Conservation (phyloP, 495 filamentous ascomycete species). For the Penicillium ucsense region DNA sequence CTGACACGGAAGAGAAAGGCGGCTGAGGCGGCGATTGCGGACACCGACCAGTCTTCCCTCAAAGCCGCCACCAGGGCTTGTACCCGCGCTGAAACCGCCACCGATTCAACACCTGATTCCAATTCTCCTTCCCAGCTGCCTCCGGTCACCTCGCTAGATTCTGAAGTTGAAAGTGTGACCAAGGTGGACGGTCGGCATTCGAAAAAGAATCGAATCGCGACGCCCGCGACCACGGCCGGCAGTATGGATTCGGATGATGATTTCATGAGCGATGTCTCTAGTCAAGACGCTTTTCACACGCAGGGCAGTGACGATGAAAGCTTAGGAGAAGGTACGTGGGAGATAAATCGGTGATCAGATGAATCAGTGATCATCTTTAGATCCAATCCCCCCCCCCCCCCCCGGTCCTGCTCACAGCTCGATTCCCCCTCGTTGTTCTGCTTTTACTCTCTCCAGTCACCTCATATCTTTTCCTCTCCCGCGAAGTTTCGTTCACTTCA, state of each 20-base stretch:
- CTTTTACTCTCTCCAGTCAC: too few species aligned
- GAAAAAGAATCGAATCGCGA: constrained; percentile 27
- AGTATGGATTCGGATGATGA: constrained; percentile 97
- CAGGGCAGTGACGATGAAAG: constrained; percentile 72
- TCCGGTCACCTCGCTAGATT: constrained; percentile 1
- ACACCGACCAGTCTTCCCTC: constrained; percentile 33
- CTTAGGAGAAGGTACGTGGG: constrained; percentile 61
- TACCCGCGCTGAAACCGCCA: constrained; percentile 19
- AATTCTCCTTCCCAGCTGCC: constrained; percentile 6
- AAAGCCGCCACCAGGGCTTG: constrained; percentile 28
- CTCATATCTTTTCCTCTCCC: constrained; percentile 15
- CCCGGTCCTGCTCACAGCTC: constrained; percentile 3
- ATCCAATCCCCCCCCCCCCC: constrained; percentile 1
- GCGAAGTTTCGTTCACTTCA: neutral
- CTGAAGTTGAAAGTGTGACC: constrained; percentile 4
- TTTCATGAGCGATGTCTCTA: constrained; percentile 78
- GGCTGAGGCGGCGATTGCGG: constrained; percentile 57
- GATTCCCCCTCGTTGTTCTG: constrained; percentile 4
- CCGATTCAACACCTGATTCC: constrained; percentile 6
- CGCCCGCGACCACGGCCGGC: constrained; percentile 31
- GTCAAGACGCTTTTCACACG: constrained; percentile 58
- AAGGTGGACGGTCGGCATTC: neutral
- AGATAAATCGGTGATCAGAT: too few species aligned
- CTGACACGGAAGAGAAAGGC: constrained; percentile 84
- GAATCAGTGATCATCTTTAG: neutral